A percentile compares a stretch with the other conserved stretches of the same genome.
Conservation (phyloP, 164 flowering plant genomes). For the Pachysandra terminalis region DNA sequence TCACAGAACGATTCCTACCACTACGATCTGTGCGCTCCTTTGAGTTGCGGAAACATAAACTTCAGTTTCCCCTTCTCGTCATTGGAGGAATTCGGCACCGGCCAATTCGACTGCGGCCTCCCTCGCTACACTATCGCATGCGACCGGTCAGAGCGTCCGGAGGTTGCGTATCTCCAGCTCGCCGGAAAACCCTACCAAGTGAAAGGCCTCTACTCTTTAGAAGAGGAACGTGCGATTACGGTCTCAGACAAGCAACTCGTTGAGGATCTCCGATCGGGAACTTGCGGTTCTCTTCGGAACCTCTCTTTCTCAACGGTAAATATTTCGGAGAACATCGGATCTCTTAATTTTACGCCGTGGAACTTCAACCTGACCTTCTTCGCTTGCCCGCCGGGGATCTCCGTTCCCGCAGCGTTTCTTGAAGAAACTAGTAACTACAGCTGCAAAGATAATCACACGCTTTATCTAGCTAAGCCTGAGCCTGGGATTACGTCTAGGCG, state of each 20-base stretch:
- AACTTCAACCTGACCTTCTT: background rate
- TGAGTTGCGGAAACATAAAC: slow-evolving; percentile 15
- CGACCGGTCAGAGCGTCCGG: background rate
- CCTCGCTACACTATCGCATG: slow-evolving; percentile 3
- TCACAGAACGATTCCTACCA: background rate
- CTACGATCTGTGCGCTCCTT: slow-evolving; percentile 16
- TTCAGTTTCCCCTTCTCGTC: slow-evolving; percentile 23
- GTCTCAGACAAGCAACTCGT: background rate
- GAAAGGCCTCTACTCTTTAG: background rate
- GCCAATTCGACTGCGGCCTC: background rate
- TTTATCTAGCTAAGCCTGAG: background rate
- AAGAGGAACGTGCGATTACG: background rate
- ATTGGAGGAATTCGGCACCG: background rate
- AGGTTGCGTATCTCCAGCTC: background rate
- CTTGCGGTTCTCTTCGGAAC: background rate
- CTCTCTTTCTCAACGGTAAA: background rate
- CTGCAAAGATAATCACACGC: background rate
- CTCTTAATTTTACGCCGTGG: background rate
- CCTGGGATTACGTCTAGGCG: too few relatives aligned
- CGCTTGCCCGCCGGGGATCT: background rate
- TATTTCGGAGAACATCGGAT: background rate
- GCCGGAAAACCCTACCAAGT: background rate
- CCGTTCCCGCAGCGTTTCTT: background rate
- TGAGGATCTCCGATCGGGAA: background rate
- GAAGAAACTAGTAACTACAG: background rate